Percentiles rank a stretch among this genome's conserved stretches.
These are phyloP conservation scores for Phycomyces nitens DNA, from an alignment of 192 early-diverging fungal species.

Conservation along the genomic window DNA sequence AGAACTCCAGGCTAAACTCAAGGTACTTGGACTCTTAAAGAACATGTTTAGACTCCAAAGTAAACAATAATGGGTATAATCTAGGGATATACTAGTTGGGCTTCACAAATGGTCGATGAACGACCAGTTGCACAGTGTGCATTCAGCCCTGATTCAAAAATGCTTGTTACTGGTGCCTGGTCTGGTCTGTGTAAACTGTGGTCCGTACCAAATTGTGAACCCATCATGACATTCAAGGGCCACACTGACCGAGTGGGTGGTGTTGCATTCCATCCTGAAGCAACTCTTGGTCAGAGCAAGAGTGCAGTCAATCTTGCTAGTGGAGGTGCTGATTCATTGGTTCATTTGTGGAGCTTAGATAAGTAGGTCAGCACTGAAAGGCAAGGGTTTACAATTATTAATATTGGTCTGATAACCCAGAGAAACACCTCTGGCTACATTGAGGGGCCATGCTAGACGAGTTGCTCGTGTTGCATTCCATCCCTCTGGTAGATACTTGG, in stretches of 20 bases:
- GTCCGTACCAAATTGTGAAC: slow-evolving; percentile 73
- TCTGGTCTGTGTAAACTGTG: slow-evolving; percentile 84
- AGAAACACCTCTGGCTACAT: slow-evolving; percentile 67
- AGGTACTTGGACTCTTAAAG: too few species aligned
- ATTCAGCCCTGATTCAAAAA: slow-evolving; percentile 78
- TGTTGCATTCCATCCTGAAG: slow-evolving; percentile 81
- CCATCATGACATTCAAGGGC: slow-evolving; percentile 48
- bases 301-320: slow-evolving; percentile 75
- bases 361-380: slow-evolving; percentile 54
- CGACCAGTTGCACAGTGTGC: slow-evolving; percentile 73
- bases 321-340: slow-evolving; percentile 71
- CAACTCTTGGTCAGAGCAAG: slow-evolving; percentile 56
- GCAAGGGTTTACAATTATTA: slow-evolving; percentile 16
- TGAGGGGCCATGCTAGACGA: slow-evolving; percentile 79
- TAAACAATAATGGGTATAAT: too few species aligned
- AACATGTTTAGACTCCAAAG: too few species aligned
- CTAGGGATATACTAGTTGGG: slow-evolving; percentile 61
- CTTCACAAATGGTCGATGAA: slow-evolving; percentile 87
- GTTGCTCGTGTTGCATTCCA: slow-evolving; percentile 88
- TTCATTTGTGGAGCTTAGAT: slow-evolving; percentile 84
- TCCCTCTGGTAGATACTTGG: slow-evolving; percentile 83
- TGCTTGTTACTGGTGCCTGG: slow-evolving; percentile 81
- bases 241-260: slow-evolving; percentile 89
- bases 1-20: slow-evolving; percentile 68
- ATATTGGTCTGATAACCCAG: slow-evolving; percentile 4